A percentile compares a stretch with the other conserved stretches of the same genome.
Conservation (phyloP, 2,329 filamentous ascomycete genomes). For the Ophiostoma sp. region DNA sequence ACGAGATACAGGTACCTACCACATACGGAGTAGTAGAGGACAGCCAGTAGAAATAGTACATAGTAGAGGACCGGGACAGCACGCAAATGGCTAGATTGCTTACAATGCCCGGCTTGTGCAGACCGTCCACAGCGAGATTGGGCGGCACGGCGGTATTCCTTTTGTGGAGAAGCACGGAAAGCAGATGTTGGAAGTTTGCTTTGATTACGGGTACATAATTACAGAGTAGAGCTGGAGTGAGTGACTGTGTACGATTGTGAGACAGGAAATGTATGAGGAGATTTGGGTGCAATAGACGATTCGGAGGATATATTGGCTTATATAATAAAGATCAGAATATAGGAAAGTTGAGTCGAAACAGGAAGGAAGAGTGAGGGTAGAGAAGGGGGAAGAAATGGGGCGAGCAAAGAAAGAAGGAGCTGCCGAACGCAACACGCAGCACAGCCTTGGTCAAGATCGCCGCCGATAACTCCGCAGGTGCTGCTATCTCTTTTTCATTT, state of each 20-base stretch:
- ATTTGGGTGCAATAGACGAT: not conserved
- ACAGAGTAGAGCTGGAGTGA: not conserved
- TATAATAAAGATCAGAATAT: not conserved
- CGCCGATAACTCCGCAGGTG: not conserved
- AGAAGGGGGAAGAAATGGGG: not conserved
- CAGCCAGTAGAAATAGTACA: not conserved
- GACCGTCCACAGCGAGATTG: not conserved
- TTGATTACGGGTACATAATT: not conserved
- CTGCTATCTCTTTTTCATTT: not conserved
- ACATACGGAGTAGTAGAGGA: too few relatives aligned
- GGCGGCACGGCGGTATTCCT: constrained; percentile 10
- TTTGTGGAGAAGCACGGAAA: not conserved
- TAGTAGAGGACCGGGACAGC: not conserved
- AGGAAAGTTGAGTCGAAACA: not conserved
- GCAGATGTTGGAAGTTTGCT: not conserved
- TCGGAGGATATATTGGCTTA: not conserved
- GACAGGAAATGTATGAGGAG: not conserved
- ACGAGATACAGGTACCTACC: not conserved
- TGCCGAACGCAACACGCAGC: not conserved
- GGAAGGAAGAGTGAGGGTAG: not conserved
- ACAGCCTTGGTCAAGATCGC: not conserved
- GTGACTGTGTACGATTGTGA: not conserved
- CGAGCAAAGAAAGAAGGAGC: not conserved
- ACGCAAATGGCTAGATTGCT: constrained; percentile 1
- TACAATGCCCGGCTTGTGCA: not conserved